Percentiles rank a stretch among this genome's conserved stretches.
phyloP scores from a whole-genome alignment of 257 asterid genomes.

The Forsythia viridissima region DNA sequence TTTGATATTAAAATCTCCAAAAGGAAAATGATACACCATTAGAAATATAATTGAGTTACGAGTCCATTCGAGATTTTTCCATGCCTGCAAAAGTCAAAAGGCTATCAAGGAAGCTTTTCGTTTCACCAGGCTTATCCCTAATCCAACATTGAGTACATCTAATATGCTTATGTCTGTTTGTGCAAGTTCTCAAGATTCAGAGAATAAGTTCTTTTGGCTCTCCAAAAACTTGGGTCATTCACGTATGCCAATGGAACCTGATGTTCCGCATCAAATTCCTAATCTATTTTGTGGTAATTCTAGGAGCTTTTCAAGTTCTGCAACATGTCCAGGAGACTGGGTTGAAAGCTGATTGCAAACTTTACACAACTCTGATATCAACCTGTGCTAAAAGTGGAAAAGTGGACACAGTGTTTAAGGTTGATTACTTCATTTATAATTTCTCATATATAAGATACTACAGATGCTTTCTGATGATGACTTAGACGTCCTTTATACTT shows the following conservation, averaged over 20 bases:
- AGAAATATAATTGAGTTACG: no score
- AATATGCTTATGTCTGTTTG: conserved; percentile 98
- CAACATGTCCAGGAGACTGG: conserved; percentile 71
- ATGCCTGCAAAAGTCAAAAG: conserved; percentile 77
- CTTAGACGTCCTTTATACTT: not conserved
- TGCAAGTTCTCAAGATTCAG: conserved; percentile 79
- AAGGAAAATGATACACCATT: no score
- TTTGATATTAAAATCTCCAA: no score
- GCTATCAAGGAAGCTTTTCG: conserved; percentile 82
- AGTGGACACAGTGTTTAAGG: conserved; percentile 97
- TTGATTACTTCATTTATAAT: conserved; percentile 17
- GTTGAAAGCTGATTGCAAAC: conserved; percentile 85
- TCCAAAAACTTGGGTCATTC: conserved; percentile 10
- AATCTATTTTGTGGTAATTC: conserved; percentile 24
- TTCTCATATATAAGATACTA: not conserved
- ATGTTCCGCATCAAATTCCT: conserved; percentile 19
- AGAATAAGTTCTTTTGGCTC: conserved; percentile 43
- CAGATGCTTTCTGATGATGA: not conserved
- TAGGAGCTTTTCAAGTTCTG: conserved; percentile 86
- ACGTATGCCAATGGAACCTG: conserved; percentile 12
- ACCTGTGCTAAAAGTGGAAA: conserved; percentile 97
- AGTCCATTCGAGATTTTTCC: conserved; percentile 77
- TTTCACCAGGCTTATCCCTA: conserved; percentile 73
- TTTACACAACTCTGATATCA: conserved; percentile 89
- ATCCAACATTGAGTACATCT: conserved; percentile 93